Base-by-base conservation (phyloP, 345 rosid genomes). In the Reutealis trisperma region DNA sequence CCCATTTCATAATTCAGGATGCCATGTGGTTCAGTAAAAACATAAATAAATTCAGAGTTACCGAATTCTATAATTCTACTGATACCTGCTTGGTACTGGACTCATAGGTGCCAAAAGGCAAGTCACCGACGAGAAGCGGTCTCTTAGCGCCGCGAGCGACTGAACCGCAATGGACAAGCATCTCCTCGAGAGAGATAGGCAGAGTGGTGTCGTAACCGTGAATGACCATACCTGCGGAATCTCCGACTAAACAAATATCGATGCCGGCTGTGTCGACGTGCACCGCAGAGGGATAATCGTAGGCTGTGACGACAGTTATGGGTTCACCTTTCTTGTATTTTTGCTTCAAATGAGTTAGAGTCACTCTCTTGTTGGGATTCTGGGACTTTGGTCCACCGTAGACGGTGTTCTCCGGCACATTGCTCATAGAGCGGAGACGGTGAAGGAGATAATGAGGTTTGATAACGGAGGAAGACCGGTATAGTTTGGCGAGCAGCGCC, bases 171-270 rank as follows among this genome's bases (percentile, higher is more conserved):
- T 92, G 99, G 75, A 90, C 94, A 47, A 96, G 95, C 97, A 96
- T 96, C 79, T 96, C 98, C 0, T 92, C 97, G 19, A 96, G 89
- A 27, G 95, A 63, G 83, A 96, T 89, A 22, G 97, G 99, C 77
- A 96, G 96, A 4, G 98, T 96, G 30, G 97, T 96, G 86, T 92
- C 99, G 62, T 92, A 87, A 22, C 98, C 97, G 82, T 96, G 99
- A 69, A 96, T 94, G 42, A 93, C 99, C 98, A 96, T 96, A 66
- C 98, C 79, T 47, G 98, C 97, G 0, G 99, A 92, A 80, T 96
- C 97, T 6, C 99, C 99, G 10, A 93, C 97, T 32, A 96, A 81
- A 78, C 95, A 91, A 65, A 93, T 72, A 75, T 96, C 97, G 25
- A 96, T 88, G 30, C 94, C 98, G 6, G 98, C 95, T 70, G 84